Percentiles rank a stretch among this genome's conserved stretches.
Evolutionary conservation across 768 basidiomycete species (phyloP).

Genomic region (Termitomyces sp.): DNA sequence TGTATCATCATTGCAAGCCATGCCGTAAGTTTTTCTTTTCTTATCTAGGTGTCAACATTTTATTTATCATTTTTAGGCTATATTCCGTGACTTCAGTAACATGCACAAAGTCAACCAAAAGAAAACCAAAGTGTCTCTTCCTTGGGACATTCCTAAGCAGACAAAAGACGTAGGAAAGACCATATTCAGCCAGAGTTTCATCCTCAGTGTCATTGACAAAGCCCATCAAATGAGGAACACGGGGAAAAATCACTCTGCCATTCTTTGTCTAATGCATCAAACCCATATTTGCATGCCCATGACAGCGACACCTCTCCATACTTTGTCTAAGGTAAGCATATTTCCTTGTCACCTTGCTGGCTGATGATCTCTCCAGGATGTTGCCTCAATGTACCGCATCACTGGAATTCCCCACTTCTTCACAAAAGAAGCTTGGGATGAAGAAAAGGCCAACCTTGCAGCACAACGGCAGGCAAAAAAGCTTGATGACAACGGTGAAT

Average conservation of each 20-base stretch:
- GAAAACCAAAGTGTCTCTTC: too few species aligned
- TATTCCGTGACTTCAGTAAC: slow-evolving; percentile 14
- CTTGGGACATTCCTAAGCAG: slow-evolving; percentile 16
- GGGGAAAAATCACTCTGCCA: slow-evolving; percentile 10
- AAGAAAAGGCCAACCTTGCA: neutral
- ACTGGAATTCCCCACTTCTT: slow-evolving; percentile 16
- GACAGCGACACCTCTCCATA: slow-evolving; percentile 23
- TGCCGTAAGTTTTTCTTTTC: slow-evolving; percentile 18
- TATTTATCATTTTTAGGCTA: slow-evolving; percentile 8
- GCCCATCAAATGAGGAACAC: slow-evolving; percentile 20
- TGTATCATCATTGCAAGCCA: slow-evolving; percentile 21
- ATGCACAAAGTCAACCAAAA: too few species aligned
- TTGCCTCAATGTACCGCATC: slow-evolving; percentile 21
- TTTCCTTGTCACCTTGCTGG: neutral
- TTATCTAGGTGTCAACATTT: too few species aligned
- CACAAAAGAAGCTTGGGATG: neutral
- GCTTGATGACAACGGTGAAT: neutral
- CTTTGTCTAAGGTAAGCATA: slow-evolving; percentile 20
- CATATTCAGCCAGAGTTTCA: slow-evolving; percentile 15
- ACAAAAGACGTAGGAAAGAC: neutral
- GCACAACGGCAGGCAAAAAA: slow-evolving; percentile 16
- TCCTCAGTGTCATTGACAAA: slow-evolving; percentile 18
- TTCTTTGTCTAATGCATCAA: slow-evolving; percentile 7
- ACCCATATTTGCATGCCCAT: slow-evolving; percentile 7
- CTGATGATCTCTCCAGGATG: too few species aligned